Base-by-base conservation (phyloP, 2,329 filamentous ascomycete species). In the Aureobasidium zeae region DNA sequence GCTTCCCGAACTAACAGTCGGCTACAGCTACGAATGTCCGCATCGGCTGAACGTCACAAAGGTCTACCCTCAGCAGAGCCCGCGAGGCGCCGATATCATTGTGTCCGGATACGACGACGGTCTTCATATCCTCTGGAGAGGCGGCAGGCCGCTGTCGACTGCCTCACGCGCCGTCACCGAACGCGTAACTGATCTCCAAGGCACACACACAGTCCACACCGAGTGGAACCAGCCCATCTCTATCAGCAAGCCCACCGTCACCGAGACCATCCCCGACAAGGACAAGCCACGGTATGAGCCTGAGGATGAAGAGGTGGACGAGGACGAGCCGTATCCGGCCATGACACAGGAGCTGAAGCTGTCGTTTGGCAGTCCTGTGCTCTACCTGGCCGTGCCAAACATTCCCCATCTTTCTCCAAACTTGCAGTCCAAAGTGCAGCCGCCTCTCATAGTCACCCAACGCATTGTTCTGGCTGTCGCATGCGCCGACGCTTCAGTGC, bases 71-170 rank as follows among this genome's bases (percentile, higher is more conserved):
- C 57, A 73, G 26, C 65, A 67, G 49, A 66, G 75, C 15, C 70
- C 74, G 16, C 79, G 80, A 58, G 75, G 75, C 55, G 80, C 77
- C 3, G 74, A 72, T 2, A 65, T 81, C 47, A 64, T 80, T 32
- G 54, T 81, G 10, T 79, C 77, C 52, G 77, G 72, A 34, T 71
- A 79, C 50, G 70, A 73, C 30, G 66, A 64, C 30, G 78, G 77
- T 4, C 52, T 82, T 16, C 69, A 70, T 46, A 60, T 81, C 36
- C 52, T 77, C 21, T 81, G 77, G 77, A 67, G 73, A 58, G 76
- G 76, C 31, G 77, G 77, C 3, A 66, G 64, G 21, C 60, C 63
- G 5, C 26, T 45, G 15, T 30, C 22, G 3, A 5, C 25, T 17
- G 8, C 9, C 26, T 44, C 41, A 25, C 41, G 41, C n/a, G 16